Evolutionary conservation across 176 grass and related monocot genomes (phyloP).

Genomic region (Elymus sibiricus): DNA sequence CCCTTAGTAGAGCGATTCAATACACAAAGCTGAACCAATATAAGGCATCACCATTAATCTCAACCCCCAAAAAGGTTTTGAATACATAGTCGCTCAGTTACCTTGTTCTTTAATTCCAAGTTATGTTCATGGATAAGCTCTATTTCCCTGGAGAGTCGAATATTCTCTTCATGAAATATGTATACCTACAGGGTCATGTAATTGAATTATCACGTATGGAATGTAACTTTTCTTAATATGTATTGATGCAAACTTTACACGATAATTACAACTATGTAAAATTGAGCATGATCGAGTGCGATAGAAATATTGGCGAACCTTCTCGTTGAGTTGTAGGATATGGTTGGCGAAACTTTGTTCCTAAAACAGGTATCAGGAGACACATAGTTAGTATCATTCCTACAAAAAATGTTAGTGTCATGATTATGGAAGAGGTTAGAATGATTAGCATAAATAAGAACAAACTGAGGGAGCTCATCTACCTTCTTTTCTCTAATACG

Average conservation of each 20-base stretch:
- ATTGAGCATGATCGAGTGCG: not conserved
- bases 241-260: not conserved
- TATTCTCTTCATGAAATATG: not conserved
- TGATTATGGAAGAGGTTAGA: not conserved
- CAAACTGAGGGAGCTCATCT: not conserved
- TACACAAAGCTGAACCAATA: not conserved
- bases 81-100: not conserved
- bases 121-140: not conserved
- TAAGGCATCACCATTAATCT: not conserved
- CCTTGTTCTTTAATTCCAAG: not conserved
- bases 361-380: not conserved
- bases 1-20: not conserved
- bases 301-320: not conserved
- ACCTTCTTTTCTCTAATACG: not conserved
- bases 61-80: not conserved
- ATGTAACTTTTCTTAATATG: not conserved
- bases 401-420: not conserved
- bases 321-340: not conserved
- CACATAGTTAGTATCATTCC: not conserved
- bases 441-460: not conserved
- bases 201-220: no score
- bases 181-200: not conserved
- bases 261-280: not conserved
- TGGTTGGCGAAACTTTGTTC: not conserved
- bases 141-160: not conserved